A percentile compares a stretch with the other conserved stretches of the same genome.
Evolutionary conservation across 2,329 filamentous ascomycete genomes (phyloP).

Genomic region (Didymella lethalis): DNA sequence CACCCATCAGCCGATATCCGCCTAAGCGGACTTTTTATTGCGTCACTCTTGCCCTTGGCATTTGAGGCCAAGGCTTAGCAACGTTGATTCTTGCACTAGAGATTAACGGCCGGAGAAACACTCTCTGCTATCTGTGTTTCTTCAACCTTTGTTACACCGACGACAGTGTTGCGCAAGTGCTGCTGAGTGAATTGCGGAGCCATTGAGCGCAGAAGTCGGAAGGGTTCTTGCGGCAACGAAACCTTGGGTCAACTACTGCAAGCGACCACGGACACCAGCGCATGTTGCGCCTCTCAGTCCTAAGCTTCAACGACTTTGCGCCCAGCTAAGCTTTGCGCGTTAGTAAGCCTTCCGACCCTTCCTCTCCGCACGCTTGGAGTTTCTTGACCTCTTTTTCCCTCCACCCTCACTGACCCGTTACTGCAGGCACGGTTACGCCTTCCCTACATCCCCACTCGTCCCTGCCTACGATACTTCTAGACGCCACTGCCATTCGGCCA

Average conservation of each 20-base stretch:
- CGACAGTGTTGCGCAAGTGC: conserved; percentile 3
- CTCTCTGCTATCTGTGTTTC: conserved; percentile 15
- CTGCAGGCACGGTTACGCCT: conserved; percentile 10
- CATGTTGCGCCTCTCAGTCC: conserved; percentile 23
- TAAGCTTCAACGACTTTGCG: conserved; percentile 29
- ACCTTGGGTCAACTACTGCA: conserved; percentile 9
- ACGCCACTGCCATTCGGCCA: conserved; percentile 33
- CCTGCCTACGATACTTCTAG: conserved; percentile 15
- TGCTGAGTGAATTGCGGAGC: conserved; percentile 24
- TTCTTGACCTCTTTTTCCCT: conserved; percentile 14
- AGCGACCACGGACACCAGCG: conserved; percentile 16
- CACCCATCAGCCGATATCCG: conserved; percentile 12
- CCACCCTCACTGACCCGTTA: conserved; percentile 22
- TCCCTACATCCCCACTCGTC: conserved; percentile 19
- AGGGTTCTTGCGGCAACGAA: conserved; percentile 9
- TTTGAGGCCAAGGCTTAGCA: conserved; percentile 23
- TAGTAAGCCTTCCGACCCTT: conserved; percentile 24
- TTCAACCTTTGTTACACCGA: conserved; percentile 13
- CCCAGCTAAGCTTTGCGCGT: conserved; percentile 25
- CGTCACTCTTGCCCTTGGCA: conserved; percentile 9
- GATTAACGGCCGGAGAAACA: conserved; percentile 18
- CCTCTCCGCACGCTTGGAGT: conserved; percentile 21
- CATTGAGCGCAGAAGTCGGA: conserved; percentile 25
- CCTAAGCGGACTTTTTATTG: conserved; percentile 14
- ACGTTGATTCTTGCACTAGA: conserved; percentile 21